phyloP scores from a whole-genome alignment of 1,139 yeast species.

The Chernovozyma sophiae-reginae region DNA sequence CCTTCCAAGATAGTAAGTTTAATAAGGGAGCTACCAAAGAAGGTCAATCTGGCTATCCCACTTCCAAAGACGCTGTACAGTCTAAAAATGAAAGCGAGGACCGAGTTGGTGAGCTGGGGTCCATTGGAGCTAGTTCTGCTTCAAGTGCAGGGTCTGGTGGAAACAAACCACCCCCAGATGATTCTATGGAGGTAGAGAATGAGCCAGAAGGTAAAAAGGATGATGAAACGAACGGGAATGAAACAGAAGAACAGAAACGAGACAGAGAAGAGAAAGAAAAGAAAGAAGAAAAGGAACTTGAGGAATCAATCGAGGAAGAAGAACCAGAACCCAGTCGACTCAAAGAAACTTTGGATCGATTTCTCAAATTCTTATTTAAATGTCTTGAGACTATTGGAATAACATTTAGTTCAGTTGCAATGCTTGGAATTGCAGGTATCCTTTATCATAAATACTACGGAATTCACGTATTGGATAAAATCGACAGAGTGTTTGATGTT shows the following conservation, averaged over 20 bases:
- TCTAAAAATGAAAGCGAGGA: too few species aligned
- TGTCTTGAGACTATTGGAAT: constrained; percentile 71
- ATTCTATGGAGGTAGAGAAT: neutral
- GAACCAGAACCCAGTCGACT: constrained; percentile 11
- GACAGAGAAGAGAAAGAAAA: constrained; percentile 3
- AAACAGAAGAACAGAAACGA: neutral
- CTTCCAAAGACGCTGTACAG: too few species aligned
- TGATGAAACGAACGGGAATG: neutral
- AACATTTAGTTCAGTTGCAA: constrained; percentile 67
- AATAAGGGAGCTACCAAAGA: too few species aligned
- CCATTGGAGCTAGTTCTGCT: too few species aligned
- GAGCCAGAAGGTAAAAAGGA: neutral
- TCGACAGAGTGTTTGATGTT: constrained; percentile 61
- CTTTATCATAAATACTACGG: constrained; percentile 64
- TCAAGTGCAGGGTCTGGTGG: neutral
- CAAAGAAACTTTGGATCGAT: constrained; percentile 13
- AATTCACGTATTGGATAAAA: constrained; percentile 57
- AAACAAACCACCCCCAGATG: neutral
- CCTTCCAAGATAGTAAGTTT: too few species aligned
- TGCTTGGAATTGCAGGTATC: constrained; percentile 69
- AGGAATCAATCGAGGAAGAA: constrained; percentile 10
- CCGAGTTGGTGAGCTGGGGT: too few species aligned
- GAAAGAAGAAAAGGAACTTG: constrained; percentile 11
- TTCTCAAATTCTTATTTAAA: constrained; percentile 38
- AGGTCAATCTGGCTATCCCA: too few species aligned